These are phyloP conservation scores for Phlyctochytrium arcticum DNA, from an alignment of 192 early-diverging fungal species.

Conservation along the genomic window DNA sequence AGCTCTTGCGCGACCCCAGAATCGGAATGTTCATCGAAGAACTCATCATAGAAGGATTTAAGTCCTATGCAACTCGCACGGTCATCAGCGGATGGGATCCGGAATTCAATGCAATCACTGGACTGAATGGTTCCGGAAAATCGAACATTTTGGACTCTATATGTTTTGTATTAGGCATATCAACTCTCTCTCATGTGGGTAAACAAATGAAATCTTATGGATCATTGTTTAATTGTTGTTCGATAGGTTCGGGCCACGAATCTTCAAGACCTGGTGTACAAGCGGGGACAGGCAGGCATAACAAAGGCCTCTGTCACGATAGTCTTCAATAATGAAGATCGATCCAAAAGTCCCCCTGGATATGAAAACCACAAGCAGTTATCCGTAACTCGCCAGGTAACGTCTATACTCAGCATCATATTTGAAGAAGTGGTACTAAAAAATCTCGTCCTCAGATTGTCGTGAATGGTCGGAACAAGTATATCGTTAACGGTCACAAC, in stretches of 20 bases:
- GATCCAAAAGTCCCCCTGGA: constrained; percentile 77
- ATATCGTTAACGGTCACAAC: constrained; percentile 91
- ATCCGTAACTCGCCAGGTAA: constrained; percentile 92
- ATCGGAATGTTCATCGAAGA: constrained; percentile 91
- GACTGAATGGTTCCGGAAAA: constrained; percentile 97
- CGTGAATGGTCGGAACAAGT: constrained; percentile 93
- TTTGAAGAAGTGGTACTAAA: neutral
- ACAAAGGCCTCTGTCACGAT: constrained; percentile 96
- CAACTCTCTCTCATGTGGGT: constrained; percentile 80
- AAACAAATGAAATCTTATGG: neutral
- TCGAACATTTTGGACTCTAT: constrained; percentile 98
- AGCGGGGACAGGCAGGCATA: constrained; percentile 98
- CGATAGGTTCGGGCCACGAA: constrained; percentile 80
- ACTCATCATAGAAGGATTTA: constrained; percentile 97
- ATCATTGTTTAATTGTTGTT: neutral
- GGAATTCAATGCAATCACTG: constrained; percentile 83
- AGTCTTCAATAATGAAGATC: constrained; percentile 90
- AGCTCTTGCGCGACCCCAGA: too few relatives aligned
- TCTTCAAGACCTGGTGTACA: constrained; percentile 96
- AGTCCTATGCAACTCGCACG: constrained; percentile 93
- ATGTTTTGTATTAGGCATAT: constrained; percentile 97
- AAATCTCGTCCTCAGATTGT: constrained; percentile 54
- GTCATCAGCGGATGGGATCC: constrained; percentile 98
- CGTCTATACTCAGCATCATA: neutral
- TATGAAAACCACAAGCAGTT: constrained; percentile 83